Conservation (phyloP, 192 early-diverging fungal genomes). For the Chytriomyces hyalinus region DNA sequence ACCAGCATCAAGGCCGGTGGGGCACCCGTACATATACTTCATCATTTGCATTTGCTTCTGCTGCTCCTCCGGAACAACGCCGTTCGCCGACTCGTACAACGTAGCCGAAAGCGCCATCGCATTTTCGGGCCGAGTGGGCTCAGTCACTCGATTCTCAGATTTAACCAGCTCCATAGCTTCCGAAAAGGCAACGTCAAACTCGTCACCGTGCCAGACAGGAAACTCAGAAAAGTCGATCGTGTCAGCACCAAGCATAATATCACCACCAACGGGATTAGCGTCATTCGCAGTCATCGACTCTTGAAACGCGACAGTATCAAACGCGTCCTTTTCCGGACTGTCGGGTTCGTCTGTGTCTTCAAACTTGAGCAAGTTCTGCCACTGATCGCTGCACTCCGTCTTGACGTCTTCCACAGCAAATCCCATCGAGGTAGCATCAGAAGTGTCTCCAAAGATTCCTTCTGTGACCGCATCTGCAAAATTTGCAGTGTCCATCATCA, state of each 20-base stretch:
- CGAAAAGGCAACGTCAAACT: background rate
- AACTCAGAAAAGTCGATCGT: background rate
- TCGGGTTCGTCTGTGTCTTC: background rate
- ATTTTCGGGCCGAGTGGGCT: no score
- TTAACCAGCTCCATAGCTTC: background rate
- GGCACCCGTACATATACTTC: no score
- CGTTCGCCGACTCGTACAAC: no score
- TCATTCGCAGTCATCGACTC: background rate
- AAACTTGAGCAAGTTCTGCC: slow-evolving; percentile 14
- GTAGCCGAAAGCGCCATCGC: no score
- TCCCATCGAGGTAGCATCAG: background rate
- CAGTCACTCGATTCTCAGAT: background rate
- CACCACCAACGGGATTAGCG: background rate
- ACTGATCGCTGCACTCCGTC: background rate
- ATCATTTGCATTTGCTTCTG: no score
- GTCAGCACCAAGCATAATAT: background rate
- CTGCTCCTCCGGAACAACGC: no score
- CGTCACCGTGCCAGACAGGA: background rate
- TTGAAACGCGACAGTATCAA: background rate
- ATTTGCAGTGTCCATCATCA: background rate
- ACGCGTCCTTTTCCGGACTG: background rate
- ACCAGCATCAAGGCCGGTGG: no score
- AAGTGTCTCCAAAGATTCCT: background rate
- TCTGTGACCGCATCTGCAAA: background rate
- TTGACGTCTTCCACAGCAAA: background rate